Evolutionary conservation across 179 eudicot species (phyloP).

Genomic region (Patellifolia procumbens): DNA sequence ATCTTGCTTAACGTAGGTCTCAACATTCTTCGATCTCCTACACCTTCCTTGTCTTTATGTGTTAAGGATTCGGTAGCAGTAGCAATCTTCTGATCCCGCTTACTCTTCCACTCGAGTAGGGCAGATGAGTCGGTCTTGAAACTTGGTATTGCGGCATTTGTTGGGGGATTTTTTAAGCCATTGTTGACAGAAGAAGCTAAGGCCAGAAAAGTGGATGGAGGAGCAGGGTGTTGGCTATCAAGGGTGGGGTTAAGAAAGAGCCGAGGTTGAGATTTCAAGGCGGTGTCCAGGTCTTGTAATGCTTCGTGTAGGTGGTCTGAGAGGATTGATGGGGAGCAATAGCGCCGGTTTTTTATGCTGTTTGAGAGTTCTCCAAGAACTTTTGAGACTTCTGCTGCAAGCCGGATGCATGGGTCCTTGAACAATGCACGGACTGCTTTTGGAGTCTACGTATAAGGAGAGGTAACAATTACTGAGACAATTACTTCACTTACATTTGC

Average conservation of each 20-base stretch:
- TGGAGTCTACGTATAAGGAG: conserved; percentile 36
- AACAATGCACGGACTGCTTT: conserved; percentile 48
- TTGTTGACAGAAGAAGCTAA: conserved; percentile 36
- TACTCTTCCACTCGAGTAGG: conserved; percentile 37
- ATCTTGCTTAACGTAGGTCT: conserved; percentile 74
- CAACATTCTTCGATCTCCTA: conserved; percentile 36
- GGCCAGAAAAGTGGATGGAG: conserved; percentile 7
- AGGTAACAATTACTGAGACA: background rate
- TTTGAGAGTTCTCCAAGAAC: conserved; percentile 40
- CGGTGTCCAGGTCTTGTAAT: conserved; percentile 47
- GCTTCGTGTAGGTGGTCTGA: conserved; percentile 53
- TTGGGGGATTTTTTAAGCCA: background rate
- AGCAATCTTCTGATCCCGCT: conserved; percentile 14
- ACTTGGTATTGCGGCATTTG: conserved; percentile 38
- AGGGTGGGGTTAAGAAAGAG: conserved; percentile 48
- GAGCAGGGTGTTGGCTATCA: conserved; percentile 1
- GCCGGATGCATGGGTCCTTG: conserved; percentile 43
- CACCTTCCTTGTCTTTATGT: conserved; percentile 15
- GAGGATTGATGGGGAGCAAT: conserved; percentile 52
- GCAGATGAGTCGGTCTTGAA: conserved; percentile 57
- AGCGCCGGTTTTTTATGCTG: conserved; percentile 47
- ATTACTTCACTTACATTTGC: background rate
- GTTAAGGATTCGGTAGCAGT: background rate
- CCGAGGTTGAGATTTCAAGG: conserved; percentile 54
- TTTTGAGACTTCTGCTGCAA: conserved; percentile 48